Evolutionary conservation across 768 basidiomycete genomes (phyloP).

Genomic region (Calocybe cyanea): DNA sequence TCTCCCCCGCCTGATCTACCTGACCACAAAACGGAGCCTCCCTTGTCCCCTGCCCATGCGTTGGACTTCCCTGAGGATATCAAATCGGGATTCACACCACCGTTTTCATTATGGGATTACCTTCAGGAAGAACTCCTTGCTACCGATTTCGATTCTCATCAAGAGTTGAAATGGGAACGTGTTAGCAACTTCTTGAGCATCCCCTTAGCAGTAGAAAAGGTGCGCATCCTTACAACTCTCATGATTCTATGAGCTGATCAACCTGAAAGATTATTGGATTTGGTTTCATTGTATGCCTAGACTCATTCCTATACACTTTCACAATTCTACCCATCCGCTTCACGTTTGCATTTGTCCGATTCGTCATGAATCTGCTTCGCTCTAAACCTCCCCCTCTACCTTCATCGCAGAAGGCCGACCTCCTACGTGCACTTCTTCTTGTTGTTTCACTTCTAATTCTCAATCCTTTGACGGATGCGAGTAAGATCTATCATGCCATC

Average conservation of each 20-base stretch:
- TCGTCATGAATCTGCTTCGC: constrained; percentile 46
- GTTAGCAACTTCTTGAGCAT: constrained; percentile 95
- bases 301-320: constrained; percentile 97
- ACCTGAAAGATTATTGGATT: constrained; percentile 76
- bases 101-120: constrained; percentile 92
- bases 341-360: constrained; percentile 56
- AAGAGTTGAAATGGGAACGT: constrained; percentile 92
- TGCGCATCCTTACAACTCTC: constrained; percentile 24
- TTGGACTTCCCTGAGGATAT: constrained; percentile 18
- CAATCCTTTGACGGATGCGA: constrained; percentile 84
- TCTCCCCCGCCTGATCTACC: constrained; percentile 36
- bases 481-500: constrained; percentile 97
- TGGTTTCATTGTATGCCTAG: constrained; percentile 90
- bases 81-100: constrained; percentile 23
- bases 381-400: constrained; percentile 58
- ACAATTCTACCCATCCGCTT: constrained; percentile 95
- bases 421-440: constrained; percentile 78
- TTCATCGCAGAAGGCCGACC: constrained; percentile 88
- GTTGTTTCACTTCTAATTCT: constrained; percentile 70
- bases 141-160: constrained; percentile 92
- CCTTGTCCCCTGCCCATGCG: constrained; percentile 24
- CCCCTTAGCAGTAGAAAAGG: constrained; percentile 92
- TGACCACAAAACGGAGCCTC: constrained; percentile 19
- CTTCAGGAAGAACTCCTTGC: constrained; percentile 83
- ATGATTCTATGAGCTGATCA: constrained; percentile 2